Evolutionary conservation across 257 asterid genomes (phyloP).

Genomic region (Plantago major): DNA sequence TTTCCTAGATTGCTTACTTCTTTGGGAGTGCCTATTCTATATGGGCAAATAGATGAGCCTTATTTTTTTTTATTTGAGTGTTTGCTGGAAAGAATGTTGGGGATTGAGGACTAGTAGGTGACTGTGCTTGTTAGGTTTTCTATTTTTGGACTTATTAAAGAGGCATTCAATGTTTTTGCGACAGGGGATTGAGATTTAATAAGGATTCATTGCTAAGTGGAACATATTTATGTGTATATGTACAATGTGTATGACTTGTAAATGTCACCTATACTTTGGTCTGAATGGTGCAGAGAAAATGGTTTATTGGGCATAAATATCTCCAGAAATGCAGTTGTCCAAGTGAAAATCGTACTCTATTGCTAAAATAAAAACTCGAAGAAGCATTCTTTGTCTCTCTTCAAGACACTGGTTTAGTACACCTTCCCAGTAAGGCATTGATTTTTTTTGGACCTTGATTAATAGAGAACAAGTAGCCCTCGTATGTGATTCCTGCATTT

Average conservation of each 20-base stretch:
- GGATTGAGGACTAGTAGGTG: conserved; percentile 11
- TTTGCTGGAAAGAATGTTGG: conserved; percentile 8
- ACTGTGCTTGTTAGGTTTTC: conserved; percentile 6
- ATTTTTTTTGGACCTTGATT: too few relatives aligned
- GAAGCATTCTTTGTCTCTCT: neutral
- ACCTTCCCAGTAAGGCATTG: neutral
- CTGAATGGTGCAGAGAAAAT: conserved; percentile 2
- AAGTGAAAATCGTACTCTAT: neutral
- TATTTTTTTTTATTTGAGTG: conserved; percentile 7
- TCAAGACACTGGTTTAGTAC: neutral
- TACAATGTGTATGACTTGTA: too few relatives aligned
- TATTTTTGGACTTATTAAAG: conserved; percentile 6
- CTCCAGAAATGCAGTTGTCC: neutral
- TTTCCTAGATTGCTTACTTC: too few relatives aligned
- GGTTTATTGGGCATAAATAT: conserved; percentile 6
- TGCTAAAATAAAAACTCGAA: neutral
- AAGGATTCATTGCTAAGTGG: neutral
- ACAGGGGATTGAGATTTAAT: neutral
- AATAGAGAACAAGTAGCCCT: too few relatives aligned
- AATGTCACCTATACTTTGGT: neutral
- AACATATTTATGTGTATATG: neutral
- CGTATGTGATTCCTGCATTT: too few relatives aligned
- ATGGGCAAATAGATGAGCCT: too few relatives aligned
- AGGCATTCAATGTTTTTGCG: conserved; percentile 15
- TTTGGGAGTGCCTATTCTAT: too few relatives aligned